Evolutionary conservation across 345 rosid species (phyloP).

Genomic region (Isatis tinctoria): DNA sequence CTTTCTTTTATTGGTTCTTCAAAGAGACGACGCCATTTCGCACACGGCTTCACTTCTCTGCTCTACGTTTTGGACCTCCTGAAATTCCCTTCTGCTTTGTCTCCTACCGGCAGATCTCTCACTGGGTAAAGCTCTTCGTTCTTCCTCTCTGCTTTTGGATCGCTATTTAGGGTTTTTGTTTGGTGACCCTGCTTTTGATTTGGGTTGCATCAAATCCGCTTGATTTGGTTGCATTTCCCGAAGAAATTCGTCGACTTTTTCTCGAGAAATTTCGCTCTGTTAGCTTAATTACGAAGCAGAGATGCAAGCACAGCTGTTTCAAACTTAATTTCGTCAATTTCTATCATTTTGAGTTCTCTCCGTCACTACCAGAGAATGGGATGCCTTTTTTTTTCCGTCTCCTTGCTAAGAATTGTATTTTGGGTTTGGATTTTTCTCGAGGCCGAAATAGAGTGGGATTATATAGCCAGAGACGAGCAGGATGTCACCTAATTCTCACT

Average conservation of each 20-base stretch:
- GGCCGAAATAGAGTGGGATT: neutral
- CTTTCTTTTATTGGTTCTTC: neutral
- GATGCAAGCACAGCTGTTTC: too few relatives aligned
- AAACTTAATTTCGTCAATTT: neutral
- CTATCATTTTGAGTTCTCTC: neutral
- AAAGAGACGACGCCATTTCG: conserved; percentile 10
- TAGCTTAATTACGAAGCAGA: neutral
- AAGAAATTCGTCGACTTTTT: neutral
- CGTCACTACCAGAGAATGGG: neutral
- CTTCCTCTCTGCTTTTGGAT: neutral
- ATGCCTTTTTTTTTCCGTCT: neutral
- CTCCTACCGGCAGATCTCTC: neutral
- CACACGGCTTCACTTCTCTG: neutral
- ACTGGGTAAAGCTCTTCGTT: neutral
- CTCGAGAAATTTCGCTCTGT: neutral
- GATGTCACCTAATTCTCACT: neutral
- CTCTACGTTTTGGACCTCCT: neutral
- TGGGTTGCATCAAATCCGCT: neutral
- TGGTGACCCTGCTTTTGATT: neutral
- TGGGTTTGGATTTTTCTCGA: neutral
- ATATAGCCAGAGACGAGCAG: neutral
- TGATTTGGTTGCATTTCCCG: neutral
- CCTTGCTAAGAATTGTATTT: neutral
- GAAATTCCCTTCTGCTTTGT: neutral
- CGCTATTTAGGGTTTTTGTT: conserved; percentile 12